Conservation (phyloP, 208 protist species). For the Leishmania turanica region DNA sequence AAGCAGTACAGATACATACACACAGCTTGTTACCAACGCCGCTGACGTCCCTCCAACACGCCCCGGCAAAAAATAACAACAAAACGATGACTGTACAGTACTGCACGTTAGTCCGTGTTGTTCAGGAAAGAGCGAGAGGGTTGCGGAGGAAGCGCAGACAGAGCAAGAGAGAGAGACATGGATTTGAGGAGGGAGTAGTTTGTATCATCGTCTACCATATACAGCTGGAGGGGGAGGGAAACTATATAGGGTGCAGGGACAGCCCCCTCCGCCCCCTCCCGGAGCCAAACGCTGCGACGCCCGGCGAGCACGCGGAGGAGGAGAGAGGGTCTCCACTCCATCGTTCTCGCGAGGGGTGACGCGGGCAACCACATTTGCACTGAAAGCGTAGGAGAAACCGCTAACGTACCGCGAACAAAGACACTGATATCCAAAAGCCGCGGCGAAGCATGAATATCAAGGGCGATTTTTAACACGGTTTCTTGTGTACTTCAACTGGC, state of each 20-base stretch:
- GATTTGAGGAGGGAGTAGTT: neutral
- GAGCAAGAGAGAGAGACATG: neutral
- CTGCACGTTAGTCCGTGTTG: neutral
- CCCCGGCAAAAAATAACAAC: neutral
- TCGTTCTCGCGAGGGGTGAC: neutral
- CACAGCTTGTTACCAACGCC: neutral
- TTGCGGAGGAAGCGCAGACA: neutral
- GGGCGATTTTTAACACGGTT: neutral
- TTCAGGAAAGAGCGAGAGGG: neutral
- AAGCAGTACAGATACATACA: slow-evolving; percentile 2
- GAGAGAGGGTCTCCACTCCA: neutral
- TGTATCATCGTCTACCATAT: neutral
- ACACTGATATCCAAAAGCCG: neutral
- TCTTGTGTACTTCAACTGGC: neutral
- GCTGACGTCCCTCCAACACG: neutral
- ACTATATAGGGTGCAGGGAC: neutral
- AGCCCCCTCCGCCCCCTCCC: too few species aligned
- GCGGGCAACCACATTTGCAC: neutral
- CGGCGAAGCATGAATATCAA: neutral
- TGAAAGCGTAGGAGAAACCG: neutral
- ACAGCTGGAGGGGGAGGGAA: neutral
- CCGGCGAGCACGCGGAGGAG: too few species aligned
- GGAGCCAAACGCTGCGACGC: too few species aligned
- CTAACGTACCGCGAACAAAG: neutral
- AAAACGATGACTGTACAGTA: slow-evolving; percentile 13